Evolutionary conservation across 352 stramenopile species (phyloP).

Genomic region (Pythium sukuiense): DNA sequence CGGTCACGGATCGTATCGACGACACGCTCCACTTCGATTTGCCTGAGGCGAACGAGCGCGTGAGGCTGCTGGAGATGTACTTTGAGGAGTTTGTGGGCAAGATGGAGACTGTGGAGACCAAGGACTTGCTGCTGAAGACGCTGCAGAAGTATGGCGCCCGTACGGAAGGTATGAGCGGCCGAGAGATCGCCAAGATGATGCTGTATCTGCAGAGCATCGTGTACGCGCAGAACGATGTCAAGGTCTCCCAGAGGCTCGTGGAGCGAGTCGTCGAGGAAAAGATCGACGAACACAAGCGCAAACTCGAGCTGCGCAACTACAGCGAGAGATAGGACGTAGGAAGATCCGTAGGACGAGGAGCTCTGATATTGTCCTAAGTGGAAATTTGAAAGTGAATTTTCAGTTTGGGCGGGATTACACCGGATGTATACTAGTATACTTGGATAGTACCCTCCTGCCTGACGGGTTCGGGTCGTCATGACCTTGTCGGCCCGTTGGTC

Average conservation of each 20-base stretch:
- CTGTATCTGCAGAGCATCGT: conserved; percentile 83
- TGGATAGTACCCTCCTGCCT: too few relatives aligned
- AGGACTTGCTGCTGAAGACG: conserved; percentile 34
- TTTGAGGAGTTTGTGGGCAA: conserved; percentile 58
- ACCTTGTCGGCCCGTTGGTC: neutral
- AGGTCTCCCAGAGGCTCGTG: conserved; percentile 49
- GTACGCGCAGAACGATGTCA: conserved; percentile 67
- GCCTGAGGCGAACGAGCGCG: conserved; percentile 58
- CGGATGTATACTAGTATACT: too few relatives aligned
- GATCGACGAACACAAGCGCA: conserved; percentile 72
- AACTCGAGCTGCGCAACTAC: conserved; percentile 57
- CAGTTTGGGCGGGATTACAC: too few relatives aligned
- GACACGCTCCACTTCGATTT: conserved; percentile 81
- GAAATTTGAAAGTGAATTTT: too few relatives aligned
- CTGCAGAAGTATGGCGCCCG: conserved; percentile 46
- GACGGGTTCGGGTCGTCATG: too few relatives aligned
- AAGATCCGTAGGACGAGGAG: too few relatives aligned
- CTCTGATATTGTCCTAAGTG: too few relatives aligned
- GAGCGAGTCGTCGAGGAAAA: conserved; percentile 70
- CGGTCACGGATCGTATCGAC: conserved; percentile 81
- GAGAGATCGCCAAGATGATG: conserved; percentile 89
- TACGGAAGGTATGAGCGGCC: conserved; percentile 80
- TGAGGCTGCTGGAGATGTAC: conserved; percentile 71
- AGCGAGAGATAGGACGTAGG: conserved; percentile 33
- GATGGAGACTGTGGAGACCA: conserved; percentile 20